Percentiles rank a stretch among this genome's conserved stretches.
Evolutionary conservation across 352 stramenopile species (phyloP).

Genomic region (Globisporangium viniferum): DNA sequence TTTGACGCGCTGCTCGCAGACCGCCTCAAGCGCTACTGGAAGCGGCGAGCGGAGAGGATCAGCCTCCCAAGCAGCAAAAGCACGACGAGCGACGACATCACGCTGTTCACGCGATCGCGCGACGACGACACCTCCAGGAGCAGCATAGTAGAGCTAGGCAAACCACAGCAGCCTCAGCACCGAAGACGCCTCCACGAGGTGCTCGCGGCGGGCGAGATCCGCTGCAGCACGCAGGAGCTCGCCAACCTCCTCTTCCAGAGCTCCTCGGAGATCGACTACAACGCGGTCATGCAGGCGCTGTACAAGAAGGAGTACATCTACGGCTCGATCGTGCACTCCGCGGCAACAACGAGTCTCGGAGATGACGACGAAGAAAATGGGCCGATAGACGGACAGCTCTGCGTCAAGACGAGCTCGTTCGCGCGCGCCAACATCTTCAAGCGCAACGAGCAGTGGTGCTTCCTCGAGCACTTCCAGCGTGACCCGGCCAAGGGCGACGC

Average conservation of each 20-base stretch:
- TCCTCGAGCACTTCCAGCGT: conserved; percentile 29
- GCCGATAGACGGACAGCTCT: neutral
- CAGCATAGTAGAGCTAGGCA: neutral
- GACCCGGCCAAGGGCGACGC: neutral
- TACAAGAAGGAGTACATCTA: neutral
- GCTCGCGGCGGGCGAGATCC: neutral
- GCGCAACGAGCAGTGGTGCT: conserved; percentile 41
- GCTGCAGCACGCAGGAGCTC: neutral
- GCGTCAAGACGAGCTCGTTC: conserved; percentile 39
- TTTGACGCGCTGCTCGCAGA: conserved; percentile 2
- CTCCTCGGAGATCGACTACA: neutral
- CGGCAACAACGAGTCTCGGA: neutral
- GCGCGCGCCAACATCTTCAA: conserved; percentile 30
- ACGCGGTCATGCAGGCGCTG: neutral
- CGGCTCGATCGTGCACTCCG: neutral
- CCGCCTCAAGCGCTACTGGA: neutral
- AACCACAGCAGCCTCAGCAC: neutral
- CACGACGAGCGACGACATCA: neutral
- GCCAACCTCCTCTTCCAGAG: neutral
- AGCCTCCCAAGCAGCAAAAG: neutral
- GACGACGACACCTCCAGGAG: neutral
- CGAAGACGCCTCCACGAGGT: neutral
- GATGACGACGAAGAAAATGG: neutral
- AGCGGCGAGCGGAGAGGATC: neutral
- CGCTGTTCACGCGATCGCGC: neutral